Base-by-base conservation (phyloP, 345 rosid species). In the Hibiscus mutabilis region DNA sequence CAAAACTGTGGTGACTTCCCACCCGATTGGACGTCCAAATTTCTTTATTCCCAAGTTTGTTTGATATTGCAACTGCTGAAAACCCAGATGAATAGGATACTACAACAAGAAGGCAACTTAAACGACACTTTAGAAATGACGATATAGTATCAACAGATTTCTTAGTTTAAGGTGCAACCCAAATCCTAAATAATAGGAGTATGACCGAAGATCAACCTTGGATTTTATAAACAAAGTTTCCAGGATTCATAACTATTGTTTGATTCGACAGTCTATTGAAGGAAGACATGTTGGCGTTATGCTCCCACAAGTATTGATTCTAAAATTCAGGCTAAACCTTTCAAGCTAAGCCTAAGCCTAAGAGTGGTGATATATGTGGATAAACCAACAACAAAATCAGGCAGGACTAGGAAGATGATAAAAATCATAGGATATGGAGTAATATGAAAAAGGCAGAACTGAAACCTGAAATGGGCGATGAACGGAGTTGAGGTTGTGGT, bases 401-500 rank as follows among this genome's bases (percentile, higher is more conserved):
- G 57, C 57, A 52, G 6, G 22, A 18, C 2, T 2, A 52, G 21
- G 2, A 4, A 10, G 4, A 0, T 33, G 2, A 64, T n/a, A n/a
- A n/a, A n/a, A n/a, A n/a, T n/a, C n/a, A n/a, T n/a, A n/a, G n/a
- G n/a, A n/a, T 12, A 42, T 21, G 33, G 10, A 21, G 3, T 27
- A 0, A 40, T 2, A 65, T 22, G 35, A 10, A 22, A 21, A n/a
- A 0, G 6, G 79, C 1, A 69, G 19, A 66, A 55, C 2, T 19
- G 59, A 64, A 86, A 52, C 88, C 90, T 73, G 90, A 60, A 2
- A 86, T 33, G 15, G 90, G 88, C 84, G 85, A 79, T 60, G 85
- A 57, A 52, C 57, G 79, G 66, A 76, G 78, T 1, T 68, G 73
- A 66, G 72, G 15, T 2, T 44, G 24, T 76, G 57, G 0, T 73